Evolutionary conservation across 305 asterid genomes (phyloP), one percentile per base, ranked within the genome.

Genomic region (Euphrasia arctica): DNA sequence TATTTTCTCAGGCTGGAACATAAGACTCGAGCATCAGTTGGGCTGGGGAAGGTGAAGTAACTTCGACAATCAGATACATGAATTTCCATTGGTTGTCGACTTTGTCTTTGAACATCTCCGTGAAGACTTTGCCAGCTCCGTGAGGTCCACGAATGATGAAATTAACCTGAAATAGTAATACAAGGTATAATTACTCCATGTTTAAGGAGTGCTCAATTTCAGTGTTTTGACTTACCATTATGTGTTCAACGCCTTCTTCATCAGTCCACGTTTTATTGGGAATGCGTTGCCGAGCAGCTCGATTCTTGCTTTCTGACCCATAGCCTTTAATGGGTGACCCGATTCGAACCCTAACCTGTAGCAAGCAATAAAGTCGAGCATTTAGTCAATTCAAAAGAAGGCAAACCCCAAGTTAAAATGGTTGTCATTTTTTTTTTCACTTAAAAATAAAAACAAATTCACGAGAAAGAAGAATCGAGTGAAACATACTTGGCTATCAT

Each of bases 261-360:
- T 91, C 98, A 6, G 79, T 83, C 98, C 97, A 89, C 34, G 69
- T 72, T 66, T 73, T 85, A 71, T 87, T 72, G 29, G 97, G 91
- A 50, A 91, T 74, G 60, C 93, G 97, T 74, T 89, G 97, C 58
- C 98, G 97, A 54, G 95, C 97, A 49, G 98, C 95, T 36, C 98
- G 96, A 73, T 89, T 89, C 75, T 87, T 82, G 66, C 96, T 89
- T 68, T 89, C 98, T 59, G 95, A 83, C 56, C 97, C 98, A 41
- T 89, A 92, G 43, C 97, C 96, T 4, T 92, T 92, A 64, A 89
- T 75, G 42, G 97, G 97, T 58, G 95, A 74, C 62, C 97, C 97
- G 13, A 92, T 84, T 73, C 96, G 82, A 51, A 83, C 97, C 79
- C 79, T 81, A 56, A 87, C 97, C 96, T 91, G 80, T 74, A 52